phyloP scores from a whole-genome alignment of 2,329 filamentous ascomycete species.

The Clonostachys chloroleuca region DNA sequence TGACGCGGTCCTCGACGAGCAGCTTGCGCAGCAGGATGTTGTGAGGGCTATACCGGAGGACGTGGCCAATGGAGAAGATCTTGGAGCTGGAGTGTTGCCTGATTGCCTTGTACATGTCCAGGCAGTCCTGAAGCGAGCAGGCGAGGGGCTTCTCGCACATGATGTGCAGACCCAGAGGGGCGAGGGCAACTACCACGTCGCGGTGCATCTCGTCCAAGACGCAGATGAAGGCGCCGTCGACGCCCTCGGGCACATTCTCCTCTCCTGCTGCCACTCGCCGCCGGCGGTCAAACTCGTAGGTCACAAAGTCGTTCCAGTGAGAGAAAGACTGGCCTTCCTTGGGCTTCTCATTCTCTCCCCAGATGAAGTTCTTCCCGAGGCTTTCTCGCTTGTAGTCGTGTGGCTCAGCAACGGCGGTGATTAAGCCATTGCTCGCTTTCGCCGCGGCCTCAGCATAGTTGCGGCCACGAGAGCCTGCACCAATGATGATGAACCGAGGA shows the following conservation, averaged over 20 bases:
- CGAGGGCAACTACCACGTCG: slow-evolving; percentile 72
- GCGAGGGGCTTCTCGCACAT: slow-evolving; percentile 96
- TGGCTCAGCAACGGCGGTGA: slow-evolving; percentile 80
- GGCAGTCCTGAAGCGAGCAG: slow-evolving; percentile 71
- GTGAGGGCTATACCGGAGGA: slow-evolving; percentile 88
- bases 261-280: slow-evolving; percentile 44
- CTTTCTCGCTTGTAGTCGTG: slow-evolving; percentile 68
- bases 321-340: slow-evolving; percentile 63
- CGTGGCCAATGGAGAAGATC: slow-evolving; percentile 90
- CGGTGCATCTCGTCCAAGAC: slow-evolving; percentile 87
- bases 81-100: slow-evolving; percentile 20
- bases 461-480: slow-evolving; percentile 74
- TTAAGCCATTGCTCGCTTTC: slow-evolving; percentile 60
- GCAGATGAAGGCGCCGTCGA: slow-evolving; percentile 59
- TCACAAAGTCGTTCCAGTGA: slow-evolving; percentile 72
- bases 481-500: slow-evolving; percentile 72
- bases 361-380: slow-evolving; percentile 71
- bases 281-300: slow-evolving; percentile 63
- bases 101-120: slow-evolving; percentile 65
- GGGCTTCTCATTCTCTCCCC: slow-evolving; percentile 45
- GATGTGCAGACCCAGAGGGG: slow-evolving; percentile 69
- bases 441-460: slow-evolving; percentile 67
- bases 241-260: slow-evolving; percentile 38
- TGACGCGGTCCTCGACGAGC: slow-evolving; percentile 66
- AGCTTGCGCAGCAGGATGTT: slow-evolving; percentile 81